Evolutionary conservation across 1,284 basidiomycete species (phyloP), one percentile per base, ranked within the genome.

Genomic region (Fomitopsis palustris): DNA sequence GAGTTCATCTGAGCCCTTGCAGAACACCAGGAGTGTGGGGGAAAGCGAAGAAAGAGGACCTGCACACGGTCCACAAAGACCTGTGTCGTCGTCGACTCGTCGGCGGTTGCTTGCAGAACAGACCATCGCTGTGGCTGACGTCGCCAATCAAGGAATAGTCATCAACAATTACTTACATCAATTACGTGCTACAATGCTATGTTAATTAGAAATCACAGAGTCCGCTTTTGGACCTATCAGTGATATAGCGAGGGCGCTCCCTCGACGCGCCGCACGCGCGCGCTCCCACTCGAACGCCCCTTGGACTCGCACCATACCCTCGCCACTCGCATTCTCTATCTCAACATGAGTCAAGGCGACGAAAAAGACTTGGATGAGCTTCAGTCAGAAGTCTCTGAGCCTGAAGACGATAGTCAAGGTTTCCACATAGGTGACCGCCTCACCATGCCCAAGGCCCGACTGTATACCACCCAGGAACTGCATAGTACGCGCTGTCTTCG

Each of bases 391-490:
- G 58, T 74, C 61, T 58, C 68, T 38, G 49, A 70, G 37, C 61
- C 64, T 29, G 45, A 47, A 12, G 71, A 64, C 66, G 77, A 80
- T 1, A 75, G 77, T 21, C 73, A 75, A 21, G 57, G 73, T 21
- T 86, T 85, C 69, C 77, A 72, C 62, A 78, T 88, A 58, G 70
- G 72, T 23, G 74, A 78, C 17, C 71, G 77, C 16, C 69, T 87
- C 49, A 68, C 67, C 0, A 72, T 72, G 1, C 78, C 79, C 0
- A 62, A 67, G 7, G 74, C 75, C 0, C 67, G 70, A 60, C 69
- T 72, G 29, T 74, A 77, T 61, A 76, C 77, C 5, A 81, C 84
- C 12, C 64, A 72, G 35, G 70, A 83, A 49, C 74, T 89, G 2
- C 85, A 88, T 66, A 66, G 87, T 87, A 57, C 63, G 80, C 70